phyloP scores from a whole-genome alignment of 2,329 filamentous ascomycete species.

The Aspergillus persii region DNA sequence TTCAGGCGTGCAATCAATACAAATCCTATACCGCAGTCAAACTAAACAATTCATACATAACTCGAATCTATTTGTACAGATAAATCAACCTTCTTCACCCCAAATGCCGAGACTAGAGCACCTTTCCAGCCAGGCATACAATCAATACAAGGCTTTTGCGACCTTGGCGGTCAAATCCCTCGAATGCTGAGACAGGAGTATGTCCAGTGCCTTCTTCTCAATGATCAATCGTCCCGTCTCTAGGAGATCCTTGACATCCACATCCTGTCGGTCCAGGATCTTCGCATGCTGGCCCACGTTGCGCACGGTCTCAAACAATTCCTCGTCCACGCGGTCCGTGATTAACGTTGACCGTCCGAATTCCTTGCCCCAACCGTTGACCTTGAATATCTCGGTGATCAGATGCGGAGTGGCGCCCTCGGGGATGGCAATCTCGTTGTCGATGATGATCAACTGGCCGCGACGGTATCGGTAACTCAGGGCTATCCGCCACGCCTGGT shows the following conservation, averaged over 20 bases:
- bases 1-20: neutral
- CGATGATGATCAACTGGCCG: conserved; percentile 82
- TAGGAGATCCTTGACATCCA: conserved; percentile 93
- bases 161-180: conserved; percentile 37
- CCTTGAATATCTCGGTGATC: conserved; percentile 65
- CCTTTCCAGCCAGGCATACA: neutral
- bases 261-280: conserved; percentile 68
- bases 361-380: conserved; percentile 66
- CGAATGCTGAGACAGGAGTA: conserved; percentile 68
- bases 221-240: conserved; percentile 82
- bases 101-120: neutral
- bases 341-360: conserved; percentile 74
- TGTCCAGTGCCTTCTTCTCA: conserved; percentile 74
- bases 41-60: conserved; percentile 11
- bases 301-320: conserved; percentile 66
- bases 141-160: conserved; percentile 35
- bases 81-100: conserved; percentile 7
- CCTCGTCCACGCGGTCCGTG: conserved; percentile 59
- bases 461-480: conserved; percentile 85
- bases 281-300: conserved; percentile 65
- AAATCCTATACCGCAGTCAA: neutral
- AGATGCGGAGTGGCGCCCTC: conserved; percentile 54
- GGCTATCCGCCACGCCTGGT: conserved; percentile 91
- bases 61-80: conserved; percentile 35
- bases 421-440: conserved; percentile 70